Evolutionary conservation across 23 red algal species (phyloP).

Genomic region (Cyanidiococcus yangmingshanensis): DNA sequence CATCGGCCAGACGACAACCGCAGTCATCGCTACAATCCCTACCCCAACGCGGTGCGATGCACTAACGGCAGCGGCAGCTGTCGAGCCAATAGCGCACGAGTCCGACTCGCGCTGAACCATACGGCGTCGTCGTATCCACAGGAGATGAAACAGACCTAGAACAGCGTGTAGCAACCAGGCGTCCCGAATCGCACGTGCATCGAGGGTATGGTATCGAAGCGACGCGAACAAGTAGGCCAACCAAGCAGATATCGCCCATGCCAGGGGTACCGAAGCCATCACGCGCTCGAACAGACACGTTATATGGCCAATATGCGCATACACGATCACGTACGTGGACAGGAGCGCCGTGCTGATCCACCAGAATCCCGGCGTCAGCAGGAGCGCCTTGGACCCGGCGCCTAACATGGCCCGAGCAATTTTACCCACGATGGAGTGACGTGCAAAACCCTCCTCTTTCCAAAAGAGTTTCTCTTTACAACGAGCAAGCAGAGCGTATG

Average conservation of each 20-base stretch:
- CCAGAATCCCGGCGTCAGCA: not conserved
- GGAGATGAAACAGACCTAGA: not conserved
- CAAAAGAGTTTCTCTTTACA: too few species aligned
- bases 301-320: not conserved
- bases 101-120: not conserved
- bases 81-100: not conserved
- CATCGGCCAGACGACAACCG: not conserved
- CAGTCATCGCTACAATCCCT: not conserved
- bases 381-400: not conserved
- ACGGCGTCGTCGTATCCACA: not conserved
- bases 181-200: not conserved
- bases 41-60: not conserved
- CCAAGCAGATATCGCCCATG: not conserved
- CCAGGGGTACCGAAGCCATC: not conserved
- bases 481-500: too few species aligned
- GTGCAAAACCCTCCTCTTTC: too few species aligned
- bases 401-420: too few species aligned
- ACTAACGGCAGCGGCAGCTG: not conserved
- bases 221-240: conserved; percentile 13
- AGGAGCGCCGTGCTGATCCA: conserved; percentile 13
- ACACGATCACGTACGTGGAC: not conserved
- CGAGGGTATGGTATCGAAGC: conserved; percentile 4
- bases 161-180: not conserved
- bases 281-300: not conserved
- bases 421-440: too few species aligned